Evolutionary conservation across 2,329 filamentous ascomycete genomes (phyloP), one percentile per base, ranked within the genome.

Genomic region (Botrytis hyacinthi): DNA sequence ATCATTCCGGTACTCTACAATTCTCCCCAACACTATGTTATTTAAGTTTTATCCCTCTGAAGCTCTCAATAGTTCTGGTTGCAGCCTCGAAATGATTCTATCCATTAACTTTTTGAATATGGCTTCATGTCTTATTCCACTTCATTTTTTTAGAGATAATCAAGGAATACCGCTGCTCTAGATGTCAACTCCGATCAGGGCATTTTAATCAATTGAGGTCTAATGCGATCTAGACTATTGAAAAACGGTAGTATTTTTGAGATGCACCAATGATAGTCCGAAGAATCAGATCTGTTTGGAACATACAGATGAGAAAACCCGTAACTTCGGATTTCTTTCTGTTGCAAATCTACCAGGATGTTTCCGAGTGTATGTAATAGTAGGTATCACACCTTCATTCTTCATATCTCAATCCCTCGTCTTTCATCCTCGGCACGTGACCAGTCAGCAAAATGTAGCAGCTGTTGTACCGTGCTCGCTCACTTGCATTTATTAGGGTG

Each of bases 1-100:
- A 44, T 63, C 37, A 44, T 63, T 63, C 26, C 26, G 20, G 60
- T 35, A 18, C 22, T 42, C 9, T 42, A 42, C 16, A 18, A 18
- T 20, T 5, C 16, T n/a, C 1, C 9, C 5, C 35, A 40, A 8
- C 14, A 29, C 26, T 5, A 7, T 0, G 6, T 3, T 10, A n/a
- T 42, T 14, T 29, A 26, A n/a, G 5, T 6, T 9, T 37, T 20
- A n/a, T 6, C 3, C 35, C 32, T 61, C 14, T 61, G 4, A 14
- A 14, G 12, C n/a, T n/a, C 10, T 26, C 48, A 51, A 51, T n/a
- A n/a, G 10, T n/a, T 5, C 26, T n/a, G 12, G 7, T n/a, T 51
- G 48, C 12, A 51, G 26, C 26, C 26, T 3, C 48, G 12, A 51
- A n/a, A 51, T 10, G 12, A 14, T 51, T 51, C 12, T 51, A 51